Base-by-base conservation (phyloP, 306 rosid species). In the Fagus crenata region DNA sequence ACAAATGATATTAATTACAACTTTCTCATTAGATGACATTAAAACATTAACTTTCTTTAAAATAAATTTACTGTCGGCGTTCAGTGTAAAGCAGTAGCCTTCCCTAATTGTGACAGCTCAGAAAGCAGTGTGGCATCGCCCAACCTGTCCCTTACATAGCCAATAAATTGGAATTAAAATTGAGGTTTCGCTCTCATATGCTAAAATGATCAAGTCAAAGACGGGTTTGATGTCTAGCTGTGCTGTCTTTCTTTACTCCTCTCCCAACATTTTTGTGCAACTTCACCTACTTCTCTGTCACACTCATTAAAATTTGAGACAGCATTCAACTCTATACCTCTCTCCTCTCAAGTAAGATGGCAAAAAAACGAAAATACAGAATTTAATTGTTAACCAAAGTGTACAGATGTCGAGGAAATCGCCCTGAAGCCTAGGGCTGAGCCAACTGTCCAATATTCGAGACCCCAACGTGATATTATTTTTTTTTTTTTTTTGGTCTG, bases 211-310 rank as follows among this genome's bases (percentile, higher is more conserved):
- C 3, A 5, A 75, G 80, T 82, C 81, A 80, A 77, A 41, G 73
- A 39, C 39, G 53, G 56, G 77, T 33, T 78, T 78, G 84, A 40
- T 60, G 51, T 60, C 33, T 9, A 4, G 51, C 51, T 72, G 59
- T 69, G 67, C 75, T 74, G 61, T 72, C 74, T 9, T 17, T 74
- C 81, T 81, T 91, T 64, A 90, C 80, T 84, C 31, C 80, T 58
- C 53, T 67, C 71, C 72, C 74, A 73, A 71, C 81, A 84, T 18
- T 42, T 84, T 78, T 77, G 81, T 83, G 83, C 59, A 78, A 14
- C 56, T 69, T 72, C 85, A 89, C 72, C 93, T 2, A 87, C 88
- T 65, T 39, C 79, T 78, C 88, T 87, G 88, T 6, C 41, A 51
- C 33, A 0, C 8, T 72, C 83, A 84, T 87, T 85, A 82, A 86